phyloP scores from a whole-genome alignment of 805 yeast species.

The Candida anglica region DNA sequence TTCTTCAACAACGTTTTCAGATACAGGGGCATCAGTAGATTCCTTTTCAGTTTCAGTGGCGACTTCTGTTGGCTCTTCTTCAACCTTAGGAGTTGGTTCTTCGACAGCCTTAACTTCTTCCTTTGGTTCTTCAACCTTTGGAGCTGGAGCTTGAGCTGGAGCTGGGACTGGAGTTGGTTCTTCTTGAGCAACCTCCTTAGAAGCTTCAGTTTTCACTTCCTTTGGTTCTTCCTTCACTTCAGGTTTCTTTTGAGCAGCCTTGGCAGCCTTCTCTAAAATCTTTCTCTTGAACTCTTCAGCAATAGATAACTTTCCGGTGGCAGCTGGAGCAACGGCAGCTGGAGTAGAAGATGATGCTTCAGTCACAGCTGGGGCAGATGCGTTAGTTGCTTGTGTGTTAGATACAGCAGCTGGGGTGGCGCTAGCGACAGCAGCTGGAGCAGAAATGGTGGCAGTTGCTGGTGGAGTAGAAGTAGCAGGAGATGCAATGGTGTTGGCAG shows the following conservation, averaged over 20 bases:
- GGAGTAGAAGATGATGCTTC: conserved; percentile 9
- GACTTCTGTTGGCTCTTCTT: background rate
- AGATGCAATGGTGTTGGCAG: conserved; percentile 17
- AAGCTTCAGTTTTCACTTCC: conserved; percentile 6
- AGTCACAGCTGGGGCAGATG: conserved; percentile 11
- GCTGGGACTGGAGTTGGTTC: conserved; percentile 7
- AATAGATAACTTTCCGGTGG: conserved; percentile 11
- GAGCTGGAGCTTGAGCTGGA: conserved; percentile 4
- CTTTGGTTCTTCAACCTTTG: conserved; percentile 8
- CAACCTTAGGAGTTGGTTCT: conserved; percentile 5
- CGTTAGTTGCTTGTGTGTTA: conserved; percentile 12
- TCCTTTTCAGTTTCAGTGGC: conserved; percentile 17
- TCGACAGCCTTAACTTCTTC: conserved; percentile 2
- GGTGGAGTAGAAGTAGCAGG: conserved; percentile 8
- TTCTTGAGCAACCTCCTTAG: conserved; percentile 7
- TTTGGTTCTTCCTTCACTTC: conserved; percentile 8
- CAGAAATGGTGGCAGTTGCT: conserved; percentile 7
- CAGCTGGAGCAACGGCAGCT: conserved; percentile 8
- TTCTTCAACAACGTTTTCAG: conserved; percentile 21
- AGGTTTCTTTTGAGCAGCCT: conserved; percentile 9
- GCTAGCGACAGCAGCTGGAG: conserved; percentile 8
- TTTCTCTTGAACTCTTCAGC: conserved; percentile 37
- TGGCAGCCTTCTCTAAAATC: conserved; percentile 26
- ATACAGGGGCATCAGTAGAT: conserved; percentile 11
- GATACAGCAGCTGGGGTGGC: conserved; percentile 8